Conservation (phyloP, 768 basidiomycete species). For the Panaeolus cyanescens region DNA sequence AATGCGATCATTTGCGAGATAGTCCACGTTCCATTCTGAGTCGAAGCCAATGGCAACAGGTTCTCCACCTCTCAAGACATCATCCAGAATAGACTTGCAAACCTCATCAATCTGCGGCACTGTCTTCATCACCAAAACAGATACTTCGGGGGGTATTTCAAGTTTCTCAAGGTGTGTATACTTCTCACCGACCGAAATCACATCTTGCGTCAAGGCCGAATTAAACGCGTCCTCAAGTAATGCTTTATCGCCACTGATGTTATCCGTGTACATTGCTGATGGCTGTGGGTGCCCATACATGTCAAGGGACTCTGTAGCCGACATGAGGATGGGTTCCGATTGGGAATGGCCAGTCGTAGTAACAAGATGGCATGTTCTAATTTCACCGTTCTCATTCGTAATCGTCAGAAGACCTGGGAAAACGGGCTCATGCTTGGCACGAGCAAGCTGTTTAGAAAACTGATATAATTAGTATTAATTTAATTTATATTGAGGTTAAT, state of each 20-base stretch:
- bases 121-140: slow-evolving; percentile 2
- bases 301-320: slow-evolving; percentile 23
- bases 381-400: slow-evolving; percentile 7
- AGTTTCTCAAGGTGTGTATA: slow-evolving; percentile 19
- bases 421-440: background rate
- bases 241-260: slow-evolving; percentile 25
- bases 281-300: slow-evolving; percentile 27
- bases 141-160: slow-evolving; percentile 7
- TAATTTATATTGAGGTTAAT: background rate
- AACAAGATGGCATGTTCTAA: slow-evolving; percentile 10
- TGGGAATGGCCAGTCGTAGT: slow-evolving; percentile 34
- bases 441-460: slow-evolving; percentile 11
- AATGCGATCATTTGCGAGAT: slow-evolving; percentile 5
- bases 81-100: slow-evolving; percentile 14
- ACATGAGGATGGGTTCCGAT: slow-evolving; percentile 22
- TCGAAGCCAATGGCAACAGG: slow-evolving; percentile 19
- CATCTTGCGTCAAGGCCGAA: slow-evolving; percentile 15
- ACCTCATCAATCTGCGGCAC: slow-evolving; percentile 14
- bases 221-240: slow-evolving; percentile 19
- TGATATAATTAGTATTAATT: background rate
- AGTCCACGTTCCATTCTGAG: slow-evolving; percentile 22
- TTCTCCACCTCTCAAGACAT: slow-evolving; percentile 4
- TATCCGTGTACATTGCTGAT: slow-evolving; percentile 26
- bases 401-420: slow-evolving; percentile 7
- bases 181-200: slow-evolving; percentile 21